phyloP scores from a whole-genome alignment of 306 rosid species.

The Vachellia pachyceras region DNA sequence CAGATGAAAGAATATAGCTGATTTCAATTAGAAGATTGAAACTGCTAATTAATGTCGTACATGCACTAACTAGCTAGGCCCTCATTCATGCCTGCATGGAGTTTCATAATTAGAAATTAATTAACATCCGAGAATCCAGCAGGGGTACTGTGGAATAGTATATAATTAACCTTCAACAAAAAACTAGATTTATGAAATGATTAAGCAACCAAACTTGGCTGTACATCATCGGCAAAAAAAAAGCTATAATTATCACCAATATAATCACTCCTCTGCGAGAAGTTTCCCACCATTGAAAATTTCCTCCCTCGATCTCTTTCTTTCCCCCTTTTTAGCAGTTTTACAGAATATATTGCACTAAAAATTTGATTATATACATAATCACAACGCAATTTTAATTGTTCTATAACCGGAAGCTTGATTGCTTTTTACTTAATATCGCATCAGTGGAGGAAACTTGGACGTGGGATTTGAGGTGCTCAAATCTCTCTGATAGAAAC shows the following conservation, averaged over 20 bases:
- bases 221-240: constrained; percentile 22
- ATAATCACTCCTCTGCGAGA: constrained; percentile 4
- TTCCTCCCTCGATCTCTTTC: background rate
- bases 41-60: background rate
- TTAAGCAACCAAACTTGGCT: constrained; percentile 29
- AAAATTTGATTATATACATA: constrained; percentile 22
- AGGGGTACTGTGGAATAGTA: background rate
- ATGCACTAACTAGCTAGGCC: background rate
- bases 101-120: background rate
- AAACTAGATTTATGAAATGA: background rate
- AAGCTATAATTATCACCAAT: background rate
- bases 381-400: background rate
- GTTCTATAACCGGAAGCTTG: constrained; percentile 48
- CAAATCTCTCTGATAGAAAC: constrained; percentile 65
- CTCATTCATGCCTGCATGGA: background rate
- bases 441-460: constrained; percentile 54
- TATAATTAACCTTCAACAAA: background rate
- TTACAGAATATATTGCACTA: background rate
- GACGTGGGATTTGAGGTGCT: constrained; percentile 48
- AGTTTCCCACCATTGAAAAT: background rate
- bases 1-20: background rate
- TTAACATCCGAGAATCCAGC: background rate
- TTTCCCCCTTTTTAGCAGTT: background rate
- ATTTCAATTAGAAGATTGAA: background rate
- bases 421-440: constrained; percentile 40